Evolutionary conservation across 2,329 filamentous ascomycete species (phyloP), one percentile per base, ranked within the genome.

Genomic region (Rhinocladiella mackenziei): DNA sequence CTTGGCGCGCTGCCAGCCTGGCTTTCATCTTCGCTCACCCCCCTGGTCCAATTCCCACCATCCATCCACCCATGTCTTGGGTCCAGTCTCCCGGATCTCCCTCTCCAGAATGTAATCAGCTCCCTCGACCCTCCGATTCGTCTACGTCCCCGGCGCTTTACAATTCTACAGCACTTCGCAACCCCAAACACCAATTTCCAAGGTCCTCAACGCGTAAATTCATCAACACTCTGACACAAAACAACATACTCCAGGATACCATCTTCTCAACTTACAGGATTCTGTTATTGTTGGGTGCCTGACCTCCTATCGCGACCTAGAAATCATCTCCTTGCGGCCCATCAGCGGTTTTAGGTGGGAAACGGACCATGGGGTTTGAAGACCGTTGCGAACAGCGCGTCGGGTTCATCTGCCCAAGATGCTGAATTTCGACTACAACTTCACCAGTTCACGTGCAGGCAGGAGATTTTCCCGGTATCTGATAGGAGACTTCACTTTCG

Each of bases 401-500:
- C 33, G 34, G 35, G 39, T 44, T 38, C 14, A 31, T 13, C 36
- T 35, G 30, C 39, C 33, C 50, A 53, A 46, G 36, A 53, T 53
- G 50, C 34, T 39, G 28, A 48, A 33, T 41, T 23, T 34, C 19
- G 18, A 13, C 26, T 39, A 28, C 39, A 32, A 17, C 13, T 38
- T 20, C 10, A 48, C 39, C 19, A n/a, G 26, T 3, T 36, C 26
- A n/a, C 43, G 36, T 33, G 33, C 31, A 25, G 33, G 40, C 17
- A 38, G 28, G 19, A 42, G 33, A 32, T 53, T 51, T 43, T 18
- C 31, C 4, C 34, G 36, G 17, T 18, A 37, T 33, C 14, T 47
- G 9, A 35, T 45, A 14, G 48, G 44, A 13, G 40, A 48, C 30
- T 45, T 51, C 19, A 48, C 39, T 25, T 53, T 48, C 44, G 48